Percentiles rank a stretch among this genome's conserved stretches.
Conservation (phyloP, 2,329 filamentous ascomycete species). For the Ceratocystis huliohia region DNA sequence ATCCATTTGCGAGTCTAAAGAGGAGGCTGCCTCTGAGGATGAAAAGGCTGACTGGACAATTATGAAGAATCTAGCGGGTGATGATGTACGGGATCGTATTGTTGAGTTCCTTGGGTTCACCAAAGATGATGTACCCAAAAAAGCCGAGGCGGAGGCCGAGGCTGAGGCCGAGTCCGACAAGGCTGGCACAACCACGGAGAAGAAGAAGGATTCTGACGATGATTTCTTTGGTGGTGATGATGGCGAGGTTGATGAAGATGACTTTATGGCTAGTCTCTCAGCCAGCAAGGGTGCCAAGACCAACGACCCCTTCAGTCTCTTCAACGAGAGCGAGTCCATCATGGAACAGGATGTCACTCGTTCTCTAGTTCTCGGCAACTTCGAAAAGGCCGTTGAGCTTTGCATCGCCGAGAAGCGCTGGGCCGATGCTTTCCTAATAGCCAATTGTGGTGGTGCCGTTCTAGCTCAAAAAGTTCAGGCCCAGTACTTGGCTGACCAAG, state of each 20-base stretch:
- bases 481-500: constrained; percentile 75
- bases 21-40: constrained; percentile 64
- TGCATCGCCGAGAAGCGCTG: constrained; percentile 80
- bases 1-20: constrained; percentile 67
- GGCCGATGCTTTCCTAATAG: constrained; percentile 95
- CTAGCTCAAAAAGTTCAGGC: constrained; percentile 89
- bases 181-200: constrained; percentile 31
- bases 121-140: constrained; percentile 35
- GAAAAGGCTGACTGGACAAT: constrained; percentile 96
- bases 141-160: constrained; percentile 25
- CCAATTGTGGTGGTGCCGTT: constrained; percentile 87
- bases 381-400: constrained; percentile 77
- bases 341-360: constrained; percentile 79
- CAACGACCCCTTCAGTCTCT: constrained; percentile 85
- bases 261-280: constrained; percentile 73
- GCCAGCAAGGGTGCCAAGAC: constrained; percentile 86
- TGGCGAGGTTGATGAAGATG: constrained; percentile 54
- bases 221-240: constrained; percentile 68
- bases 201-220: constrained; percentile 52
- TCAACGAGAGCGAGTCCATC: constrained; percentile 68
- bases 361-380: constrained; percentile 79
- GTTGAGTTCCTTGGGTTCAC: constrained; percentile 83
- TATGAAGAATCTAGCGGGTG: constrained; percentile 59
- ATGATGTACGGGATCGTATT: constrained; percentile 76
- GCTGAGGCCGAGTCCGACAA: constrained; percentile 22